Evolutionary conservation across 2,329 filamentous ascomycete species (phyloP), one percentile per base, ranked within the genome.

Genomic region (Xylariaceae sp.): DNA sequence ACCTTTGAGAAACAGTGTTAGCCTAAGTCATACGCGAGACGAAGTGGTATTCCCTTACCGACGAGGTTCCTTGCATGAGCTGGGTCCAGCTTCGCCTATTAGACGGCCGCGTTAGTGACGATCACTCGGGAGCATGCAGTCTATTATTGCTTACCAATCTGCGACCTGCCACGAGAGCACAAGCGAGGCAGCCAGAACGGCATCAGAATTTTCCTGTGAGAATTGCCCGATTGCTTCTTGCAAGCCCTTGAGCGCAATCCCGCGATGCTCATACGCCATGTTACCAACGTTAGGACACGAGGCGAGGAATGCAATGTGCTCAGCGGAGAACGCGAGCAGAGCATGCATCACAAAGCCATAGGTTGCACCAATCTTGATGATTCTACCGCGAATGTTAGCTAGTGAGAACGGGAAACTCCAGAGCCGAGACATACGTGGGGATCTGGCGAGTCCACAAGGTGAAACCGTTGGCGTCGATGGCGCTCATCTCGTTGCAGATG

Each of bases 141-240:
- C 31, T 59, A 70, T 30, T 59, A 70, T 62, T 62, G 59, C 83
- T 73, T 76, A 94, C 91, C 90, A 97, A 70, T 97, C 91, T 45
- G 85, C 93, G 42, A 89, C 87, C 69, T 97, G 91, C 90, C 93
- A 97, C 29, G 90, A 94, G 37, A 98, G 76, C 36, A 97, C 78
- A 34, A 96, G 81, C 19, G 91, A 96, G 24, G 90, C 88, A 19
- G 90, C 91, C 41, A 98, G 76, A 48, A 96, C 84, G 33, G 90
- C 89, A 66, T 98, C 91, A 2, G 89, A 91, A 47, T 89, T 95
- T 39, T 85, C 81, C 54, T 81, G 82, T 2, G 87, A 94, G 65
- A 97, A 96, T 16, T 78, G 76, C 34, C 83, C 81, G 53, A 97
- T 90, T 19, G 89, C 89, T 58, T 90, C 85, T 58, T 95, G 89